Evolutionary conservation across 2,329 filamentous ascomycete genomes (phyloP).

Genomic region (Epichloe amarillans): DNA sequence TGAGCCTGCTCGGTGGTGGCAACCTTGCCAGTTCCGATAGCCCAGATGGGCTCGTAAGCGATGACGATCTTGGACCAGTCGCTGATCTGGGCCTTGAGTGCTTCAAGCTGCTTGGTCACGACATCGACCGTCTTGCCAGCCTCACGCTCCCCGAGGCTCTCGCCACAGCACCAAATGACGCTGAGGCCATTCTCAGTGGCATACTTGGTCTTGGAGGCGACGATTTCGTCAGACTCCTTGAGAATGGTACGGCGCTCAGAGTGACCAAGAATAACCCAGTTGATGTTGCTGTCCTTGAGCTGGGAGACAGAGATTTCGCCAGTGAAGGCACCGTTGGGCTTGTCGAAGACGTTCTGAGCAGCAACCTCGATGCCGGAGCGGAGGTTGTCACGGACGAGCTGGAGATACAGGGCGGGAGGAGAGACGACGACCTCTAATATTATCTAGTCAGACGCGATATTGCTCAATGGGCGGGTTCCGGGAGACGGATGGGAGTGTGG

Average conservation of each 20-base stretch:
- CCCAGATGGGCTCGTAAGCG: slow-evolving; percentile 99
- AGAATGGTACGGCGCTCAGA: slow-evolving; percentile 87
- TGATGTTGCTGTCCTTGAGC: slow-evolving; percentile 76
- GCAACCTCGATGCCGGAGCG: slow-evolving; percentile 69
- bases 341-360: slow-evolving; percentile 94
- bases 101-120: slow-evolving; percentile 72
- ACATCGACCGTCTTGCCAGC: slow-evolving; percentile 72
- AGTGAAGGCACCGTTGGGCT: slow-evolving; percentile 92
- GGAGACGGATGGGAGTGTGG: neutral
- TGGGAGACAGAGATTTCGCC: slow-evolving; percentile 90
- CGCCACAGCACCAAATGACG: slow-evolving; percentile 96
- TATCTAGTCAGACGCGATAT: neutral
- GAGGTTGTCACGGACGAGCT: slow-evolving; percentile 68
- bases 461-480: neutral
- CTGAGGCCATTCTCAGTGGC: slow-evolving; percentile 74
- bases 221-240: slow-evolving; percentile 70
- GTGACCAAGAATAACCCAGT: slow-evolving; percentile 88
- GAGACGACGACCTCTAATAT: slow-evolving; percentile 80
- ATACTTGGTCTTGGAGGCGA: slow-evolving; percentile 89
- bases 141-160: slow-evolving; percentile 89
- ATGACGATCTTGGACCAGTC: slow-evolving; percentile 94
- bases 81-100: slow-evolving; percentile 60
- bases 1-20: slow-evolving; percentile 81
- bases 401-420: slow-evolving; percentile 81
- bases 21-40: slow-evolving; percentile 85